phyloP scores from a whole-genome alignment of 257 asterid genomes.

The Ajuga chamaepitys region DNA sequence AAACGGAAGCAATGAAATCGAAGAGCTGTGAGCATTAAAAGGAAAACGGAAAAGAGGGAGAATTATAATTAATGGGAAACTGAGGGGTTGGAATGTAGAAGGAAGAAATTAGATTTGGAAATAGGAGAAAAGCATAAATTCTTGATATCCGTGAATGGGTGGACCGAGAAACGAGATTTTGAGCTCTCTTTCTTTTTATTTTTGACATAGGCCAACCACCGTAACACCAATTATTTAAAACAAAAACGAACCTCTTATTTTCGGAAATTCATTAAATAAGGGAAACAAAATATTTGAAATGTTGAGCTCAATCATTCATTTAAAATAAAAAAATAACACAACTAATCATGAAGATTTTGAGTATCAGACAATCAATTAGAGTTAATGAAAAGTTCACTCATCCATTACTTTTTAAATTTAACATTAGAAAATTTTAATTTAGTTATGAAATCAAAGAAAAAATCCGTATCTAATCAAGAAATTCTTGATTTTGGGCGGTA shows the following conservation, averaged over 20 bases:
- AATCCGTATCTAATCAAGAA: too few species aligned
- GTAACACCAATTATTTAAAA: neutral
- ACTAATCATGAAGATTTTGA: too few species aligned
- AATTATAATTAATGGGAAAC: constrained; percentile 20
- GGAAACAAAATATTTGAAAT: too few species aligned
- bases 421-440: too few species aligned
- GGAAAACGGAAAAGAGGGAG: constrained; percentile 14
- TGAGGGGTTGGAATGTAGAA: constrained; percentile 16
- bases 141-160: constrained; percentile 52
- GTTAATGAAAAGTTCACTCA: too few species aligned
- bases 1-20: constrained; percentile 16
- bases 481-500: too few species aligned
- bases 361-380: too few species aligned
- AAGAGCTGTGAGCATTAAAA: constrained; percentile 32
- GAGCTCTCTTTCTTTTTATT: constrained; percentile 5
- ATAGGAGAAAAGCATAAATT: constrained; percentile 21
- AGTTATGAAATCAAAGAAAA: too few species aligned
- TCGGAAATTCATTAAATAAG: too few species aligned
- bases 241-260: neutral
- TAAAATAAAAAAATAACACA: too few species aligned
- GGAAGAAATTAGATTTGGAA: neutral
- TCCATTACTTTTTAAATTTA: too few species aligned
- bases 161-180: constrained; percentile 51
- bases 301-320: too few species aligned
- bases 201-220: constrained; percentile 29